A percentile compares a stretch with the other conserved stretches of the same genome.
Conservation (phyloP, 179 eudicot genomes). For the Sideroxylon spinosum region DNA sequence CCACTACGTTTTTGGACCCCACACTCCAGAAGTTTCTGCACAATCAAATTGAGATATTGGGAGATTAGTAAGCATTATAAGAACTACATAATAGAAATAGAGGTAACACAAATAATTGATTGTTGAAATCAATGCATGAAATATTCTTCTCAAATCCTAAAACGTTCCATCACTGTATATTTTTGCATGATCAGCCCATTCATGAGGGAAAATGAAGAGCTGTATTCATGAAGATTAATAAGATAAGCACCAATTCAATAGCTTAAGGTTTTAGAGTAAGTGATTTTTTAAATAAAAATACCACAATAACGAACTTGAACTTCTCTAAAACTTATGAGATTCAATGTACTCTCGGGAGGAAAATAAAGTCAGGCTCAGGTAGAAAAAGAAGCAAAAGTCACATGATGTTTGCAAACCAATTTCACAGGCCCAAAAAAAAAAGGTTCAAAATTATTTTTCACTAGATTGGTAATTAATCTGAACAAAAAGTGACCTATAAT, state of each 20-base stretch:
- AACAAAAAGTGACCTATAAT: too few relatives aligned
- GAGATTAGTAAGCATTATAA: slow-evolving; percentile 7
- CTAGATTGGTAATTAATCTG: neutral
- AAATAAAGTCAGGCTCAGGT: too few relatives aligned
- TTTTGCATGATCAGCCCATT: too few relatives aligned
- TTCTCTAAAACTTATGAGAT: neutral
- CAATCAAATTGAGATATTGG: slow-evolving; percentile 14
- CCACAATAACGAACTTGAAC: neutral
- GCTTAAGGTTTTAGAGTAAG: neutral
- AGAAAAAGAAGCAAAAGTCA: neutral
- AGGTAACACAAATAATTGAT: neutral
- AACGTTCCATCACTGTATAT: too few relatives aligned
- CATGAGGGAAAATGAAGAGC: neutral
- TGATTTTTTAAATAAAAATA: neutral
- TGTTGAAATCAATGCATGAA: neutral
- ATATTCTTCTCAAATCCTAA: neutral
- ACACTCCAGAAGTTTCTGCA: slow-evolving; percentile 83
- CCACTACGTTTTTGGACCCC: slow-evolving; percentile 63
- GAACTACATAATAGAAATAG: neutral
- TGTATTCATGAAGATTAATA: neutral
- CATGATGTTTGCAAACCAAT: slow-evolving; percentile 2
- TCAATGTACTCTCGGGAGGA: neutral
- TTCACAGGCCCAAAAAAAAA: neutral
- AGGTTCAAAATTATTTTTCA: neutral
- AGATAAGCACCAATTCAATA: neutral